Percentiles rank a stretch among this genome's conserved stretches.
Evolutionary conservation across 225 moss, liverwort and hornwort genomes (phyloP).

Genomic region (Pleurozium schreberi): DNA sequence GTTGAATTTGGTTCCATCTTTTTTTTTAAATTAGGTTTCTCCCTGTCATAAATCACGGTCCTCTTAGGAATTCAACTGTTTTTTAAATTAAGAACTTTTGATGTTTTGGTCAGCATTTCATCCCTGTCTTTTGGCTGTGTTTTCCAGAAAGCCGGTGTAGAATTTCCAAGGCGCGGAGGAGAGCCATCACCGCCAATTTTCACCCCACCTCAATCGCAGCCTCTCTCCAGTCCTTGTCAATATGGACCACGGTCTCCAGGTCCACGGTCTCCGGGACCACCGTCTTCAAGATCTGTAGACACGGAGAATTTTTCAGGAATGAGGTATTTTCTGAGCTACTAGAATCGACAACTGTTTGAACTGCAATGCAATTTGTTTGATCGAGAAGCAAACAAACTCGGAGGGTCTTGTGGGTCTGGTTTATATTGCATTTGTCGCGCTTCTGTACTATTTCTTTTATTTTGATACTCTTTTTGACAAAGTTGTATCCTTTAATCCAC

Average conservation of each 20-base stretch:
- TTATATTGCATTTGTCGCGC: neutral
- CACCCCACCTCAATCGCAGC: slow-evolving; percentile 69
- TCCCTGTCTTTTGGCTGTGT: neutral
- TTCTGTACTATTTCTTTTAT: neutral
- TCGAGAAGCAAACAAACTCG: neutral
- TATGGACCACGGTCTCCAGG: slow-evolving; percentile 17
- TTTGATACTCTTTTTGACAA: neutral
- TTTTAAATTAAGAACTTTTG: neutral
- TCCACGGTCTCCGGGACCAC: slow-evolving; percentile 6
- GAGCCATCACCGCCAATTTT: slow-evolving; percentile 56
- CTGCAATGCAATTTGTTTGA: neutral
- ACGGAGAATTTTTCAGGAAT: slow-evolving; percentile 36
- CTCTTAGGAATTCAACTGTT: neutral
- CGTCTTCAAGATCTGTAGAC: slow-evolving; percentile 36
- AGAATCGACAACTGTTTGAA: neutral
- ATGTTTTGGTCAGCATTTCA: slow-evolving; percentile 25
- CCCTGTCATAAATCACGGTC: neutral
- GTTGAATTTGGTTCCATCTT: neutral
- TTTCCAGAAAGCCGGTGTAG: slow-evolving; percentile 25
- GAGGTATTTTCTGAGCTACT: slow-evolving; percentile 30
- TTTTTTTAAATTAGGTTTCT: neutral
- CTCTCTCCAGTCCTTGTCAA: slow-evolving; percentile 24
- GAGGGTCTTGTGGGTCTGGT: neutral
- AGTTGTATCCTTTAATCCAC: neutral
- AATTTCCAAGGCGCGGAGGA: slow-evolving; percentile 20